Conservation (phyloP, 2,329 filamentous ascomycete genomes). For the Dactylonectria estremocensis region DNA sequence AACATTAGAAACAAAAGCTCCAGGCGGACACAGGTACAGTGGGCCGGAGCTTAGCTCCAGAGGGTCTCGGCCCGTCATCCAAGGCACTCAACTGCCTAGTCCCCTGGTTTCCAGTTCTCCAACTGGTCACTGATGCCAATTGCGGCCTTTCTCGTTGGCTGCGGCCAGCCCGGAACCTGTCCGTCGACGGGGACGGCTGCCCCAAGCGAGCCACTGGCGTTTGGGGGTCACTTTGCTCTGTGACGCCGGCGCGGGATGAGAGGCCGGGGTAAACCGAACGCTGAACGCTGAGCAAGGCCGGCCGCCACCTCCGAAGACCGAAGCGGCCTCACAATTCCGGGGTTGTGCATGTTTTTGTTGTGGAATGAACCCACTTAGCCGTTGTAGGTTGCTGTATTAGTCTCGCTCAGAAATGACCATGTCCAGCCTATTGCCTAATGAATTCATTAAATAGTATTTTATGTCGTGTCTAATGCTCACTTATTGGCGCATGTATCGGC, state of each 20-base stretch:
- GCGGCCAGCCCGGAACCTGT: conserved; percentile 37
- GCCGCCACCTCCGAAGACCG: neutral
- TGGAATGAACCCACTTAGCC: conserved; percentile 12
- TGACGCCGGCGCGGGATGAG: neutral
- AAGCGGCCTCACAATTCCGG: neutral
- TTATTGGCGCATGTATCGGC: neutral
- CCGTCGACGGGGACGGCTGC: conserved; percentile 25
- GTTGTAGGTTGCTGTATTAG: neutral
- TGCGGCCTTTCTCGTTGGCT: conserved; percentile 45
- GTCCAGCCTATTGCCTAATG: neutral
- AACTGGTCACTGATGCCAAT: conserved; percentile 43
- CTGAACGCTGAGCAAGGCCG: too few species aligned
- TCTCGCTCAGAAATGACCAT: neutral
- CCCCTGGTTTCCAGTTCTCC: conserved; percentile 18
- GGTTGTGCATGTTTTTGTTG: conserved; percentile 7
- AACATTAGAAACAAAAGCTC: conserved; percentile 3
- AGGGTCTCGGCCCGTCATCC: neutral
- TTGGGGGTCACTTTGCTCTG: neutral
- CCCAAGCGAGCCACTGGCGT: neutral
- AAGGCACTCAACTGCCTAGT: too few species aligned
- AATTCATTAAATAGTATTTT: neutral
- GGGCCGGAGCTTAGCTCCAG: conserved; percentile 2
- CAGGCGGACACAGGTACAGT: neutral
- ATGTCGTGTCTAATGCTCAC: neutral
- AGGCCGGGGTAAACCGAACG: neutral